phyloP scores from a whole-genome alignment of 192 early-diverging fungal species.

The Coemansia sp. region DNA sequence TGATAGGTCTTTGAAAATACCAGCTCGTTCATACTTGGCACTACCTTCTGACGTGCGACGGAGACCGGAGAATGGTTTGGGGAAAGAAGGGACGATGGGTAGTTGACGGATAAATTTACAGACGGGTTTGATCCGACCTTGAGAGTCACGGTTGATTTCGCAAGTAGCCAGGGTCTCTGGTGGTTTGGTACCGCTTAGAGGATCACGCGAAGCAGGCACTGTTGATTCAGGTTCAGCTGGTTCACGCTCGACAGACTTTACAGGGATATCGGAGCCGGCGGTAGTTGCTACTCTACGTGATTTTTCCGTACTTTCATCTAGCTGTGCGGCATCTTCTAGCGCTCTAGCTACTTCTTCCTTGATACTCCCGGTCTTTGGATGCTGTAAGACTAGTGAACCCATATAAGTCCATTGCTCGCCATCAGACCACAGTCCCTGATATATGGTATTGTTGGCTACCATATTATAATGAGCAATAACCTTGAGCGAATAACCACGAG shows the following conservation, averaged over 20 bases:
- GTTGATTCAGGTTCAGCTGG: slow-evolving; percentile 4
- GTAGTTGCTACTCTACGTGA: neutral
- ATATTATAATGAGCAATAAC: slow-evolving; percentile 54
- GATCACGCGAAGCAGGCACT: slow-evolving; percentile 16
- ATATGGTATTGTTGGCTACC: slow-evolving; percentile 53
- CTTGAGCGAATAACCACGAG: slow-evolving; percentile 29
- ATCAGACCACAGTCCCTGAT: slow-evolving; percentile 54
- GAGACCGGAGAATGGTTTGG: slow-evolving; percentile 34
- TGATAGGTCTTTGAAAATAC: slow-evolving; percentile 39
- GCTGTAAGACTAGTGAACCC: slow-evolving; percentile 51
- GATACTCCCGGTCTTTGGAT: slow-evolving; percentile 36
- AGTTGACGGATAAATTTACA: slow-evolving; percentile 49
- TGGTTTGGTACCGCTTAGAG: slow-evolving; percentile 25
- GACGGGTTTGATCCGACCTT: slow-evolving; percentile 36
- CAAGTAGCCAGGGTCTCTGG: slow-evolving; percentile 49
- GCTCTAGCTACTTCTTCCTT: slow-evolving; percentile 46
- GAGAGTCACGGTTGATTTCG: slow-evolving; percentile 39
- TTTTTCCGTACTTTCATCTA: slow-evolving; percentile 5
- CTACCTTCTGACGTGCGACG: slow-evolving; percentile 38
- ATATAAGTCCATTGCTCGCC: slow-evolving; percentile 53
- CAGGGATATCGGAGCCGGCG: neutral
- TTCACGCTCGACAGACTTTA: neutral
- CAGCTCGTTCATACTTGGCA: slow-evolving; percentile 34
- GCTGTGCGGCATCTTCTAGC: slow-evolving; percentile 33
- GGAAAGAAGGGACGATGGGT: slow-evolving; percentile 42